Evolutionary conservation across 331 rosid species (phyloP), one percentile per base, ranked within the genome.

Genomic region (Phaseolus coccineus): DNA sequence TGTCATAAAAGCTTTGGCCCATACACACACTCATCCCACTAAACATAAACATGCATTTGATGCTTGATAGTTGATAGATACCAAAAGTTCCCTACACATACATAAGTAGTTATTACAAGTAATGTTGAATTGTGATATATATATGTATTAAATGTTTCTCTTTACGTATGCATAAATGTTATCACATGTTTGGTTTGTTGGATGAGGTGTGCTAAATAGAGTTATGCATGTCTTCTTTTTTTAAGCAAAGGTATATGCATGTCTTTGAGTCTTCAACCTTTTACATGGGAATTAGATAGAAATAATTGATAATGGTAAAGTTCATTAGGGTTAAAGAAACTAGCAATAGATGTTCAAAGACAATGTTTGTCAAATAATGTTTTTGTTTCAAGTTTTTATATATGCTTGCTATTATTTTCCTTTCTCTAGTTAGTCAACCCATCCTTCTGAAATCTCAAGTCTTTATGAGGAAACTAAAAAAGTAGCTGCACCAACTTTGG

Each of bases 401-500:
- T 71, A 65, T 51, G 80, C 33, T 70, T 76, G 80, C 30, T 56
- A 61, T 28, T 19, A 50, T 50, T 50, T 55, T 46, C 42, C 58
- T 63, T 75, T 71, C 80, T 71, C 66, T 79, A 70, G 53, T 76
- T 71, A 71, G 89, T 86, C 83, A 86, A 72, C 80, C 39, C 9
- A 79, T 75, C 77, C 84, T 75, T 75, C 79, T 73, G 15, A 57
- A 76, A 78, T 52, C 77, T 14, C 9, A 33, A 35, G 47, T 8
- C 27, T 84, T 71, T 80, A 82, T 58, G 51, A 75, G 33, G 83
- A 77, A 84, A 70, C 83, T 80, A 30, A 31, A 79, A 82, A 87
- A 85, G 90, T 89, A 66, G 88, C 46, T 82, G 79, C 74, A 84
- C 88, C 86, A 85, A 85, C 90, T 87, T 77, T 84, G 78, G 71